Conservation (phyloP, 306 rosid genomes). For the Ceratonia siliqua region DNA sequence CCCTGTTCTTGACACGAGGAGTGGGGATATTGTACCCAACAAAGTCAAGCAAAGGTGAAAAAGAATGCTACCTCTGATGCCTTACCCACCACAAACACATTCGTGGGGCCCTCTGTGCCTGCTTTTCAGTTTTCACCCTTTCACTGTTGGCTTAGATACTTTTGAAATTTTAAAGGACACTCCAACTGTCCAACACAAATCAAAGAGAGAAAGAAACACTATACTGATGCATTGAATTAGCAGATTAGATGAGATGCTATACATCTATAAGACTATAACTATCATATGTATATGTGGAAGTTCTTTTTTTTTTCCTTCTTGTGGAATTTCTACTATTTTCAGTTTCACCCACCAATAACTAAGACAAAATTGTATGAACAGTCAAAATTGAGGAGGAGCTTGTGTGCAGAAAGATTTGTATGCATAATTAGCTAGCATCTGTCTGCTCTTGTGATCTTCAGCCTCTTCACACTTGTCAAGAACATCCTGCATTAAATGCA, state of each 20-base stretch:
- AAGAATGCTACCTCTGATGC: background rate
- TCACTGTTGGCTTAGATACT: no score
- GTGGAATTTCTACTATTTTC: slow-evolving; percentile 12
- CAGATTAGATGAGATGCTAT: no score
- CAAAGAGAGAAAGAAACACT: no score
- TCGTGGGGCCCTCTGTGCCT: no score
- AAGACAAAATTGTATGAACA: slow-evolving; percentile 37
- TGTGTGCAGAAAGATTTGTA: background rate
- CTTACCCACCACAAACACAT: background rate
- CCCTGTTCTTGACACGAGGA: slow-evolving; percentile 45
- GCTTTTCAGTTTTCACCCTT: no score
- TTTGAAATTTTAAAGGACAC: no score
- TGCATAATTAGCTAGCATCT: slow-evolving; percentile 43
- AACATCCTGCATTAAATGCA: slow-evolving; percentile 45
- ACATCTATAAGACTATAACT: slow-evolving; percentile 30
- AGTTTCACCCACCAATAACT: slow-evolving; percentile 28
- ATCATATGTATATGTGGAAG: slow-evolving; percentile 14
- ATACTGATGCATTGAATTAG: no score
- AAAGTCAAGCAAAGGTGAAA: slow-evolving; percentile 35
- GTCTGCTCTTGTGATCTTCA: slow-evolving; percentile 55
- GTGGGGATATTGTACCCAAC: slow-evolving; percentile 42
- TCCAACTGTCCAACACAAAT: no score
- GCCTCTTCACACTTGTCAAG: slow-evolving; percentile 49
- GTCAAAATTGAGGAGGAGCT: slow-evolving; percentile 29
- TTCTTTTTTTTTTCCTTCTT: background rate